Evolutionary conservation across 768 basidiomycete species (phyloP), one percentile per base, ranked within the genome.

Genomic region (Cubamyces sp.): DNA sequence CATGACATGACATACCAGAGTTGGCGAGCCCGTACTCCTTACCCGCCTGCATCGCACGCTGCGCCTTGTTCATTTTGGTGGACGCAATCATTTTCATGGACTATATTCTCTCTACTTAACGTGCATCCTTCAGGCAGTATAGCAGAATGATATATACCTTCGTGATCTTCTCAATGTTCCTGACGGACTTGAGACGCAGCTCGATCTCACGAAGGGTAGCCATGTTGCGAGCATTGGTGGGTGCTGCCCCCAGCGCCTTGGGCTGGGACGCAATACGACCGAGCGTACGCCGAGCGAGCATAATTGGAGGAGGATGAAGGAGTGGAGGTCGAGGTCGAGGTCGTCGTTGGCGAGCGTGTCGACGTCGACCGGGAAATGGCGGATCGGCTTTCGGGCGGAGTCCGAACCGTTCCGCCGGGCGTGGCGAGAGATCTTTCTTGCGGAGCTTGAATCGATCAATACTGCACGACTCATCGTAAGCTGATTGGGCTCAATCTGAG

Each of bases 11-110:
- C 61, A 66, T 66, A 94, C 94, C 94, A 66, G 89, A 82, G 81
- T 95, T 96, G 73, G 96, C 94, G 66, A 87, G 75, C 66, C 97
- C 97, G 77, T 98, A 97, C 71, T 87, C 77, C 82, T 96, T 98
- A 68, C 95, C 97, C 55, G 84, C 84, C 65, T 80, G 78, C 93
- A 98, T 96, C 64, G 95, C 94, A 68, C 88, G 85, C 82, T 96
- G 94, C 55, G 96, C 97, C 79, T 96, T 95, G 70, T 88, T 85
- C 39, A 99, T 88, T 77, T 96, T 95, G 54, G 96, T 96, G 53
- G 96, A 98, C 60, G 96, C 96, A 83, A 98, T 96, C 87, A 99
- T 96, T 84, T 97, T 96, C 94, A 97, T 96, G 52, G 94, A 94
- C 91, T 95, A 71, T 15, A 5, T 34, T 19, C 19, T 45, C 4